Evolutionary conservation across 1,139 yeast genomes (phyloP).

Genomic region (Suzukiozyma palmioleophila): DNA sequence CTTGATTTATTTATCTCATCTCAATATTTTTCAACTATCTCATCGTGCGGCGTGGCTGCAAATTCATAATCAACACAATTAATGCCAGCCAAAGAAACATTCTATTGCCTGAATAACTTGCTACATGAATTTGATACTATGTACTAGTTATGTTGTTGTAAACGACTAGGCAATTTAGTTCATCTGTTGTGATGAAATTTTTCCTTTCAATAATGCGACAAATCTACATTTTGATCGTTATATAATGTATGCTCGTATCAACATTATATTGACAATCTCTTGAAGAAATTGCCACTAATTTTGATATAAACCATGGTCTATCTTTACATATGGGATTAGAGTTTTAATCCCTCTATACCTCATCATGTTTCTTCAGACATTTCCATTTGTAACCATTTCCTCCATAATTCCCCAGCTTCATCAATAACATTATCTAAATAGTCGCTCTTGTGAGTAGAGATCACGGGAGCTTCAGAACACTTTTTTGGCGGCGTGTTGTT

Average conservation of each 20-base stretch:
- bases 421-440: constrained; percentile 67
- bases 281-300: too few relatives aligned
- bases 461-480: constrained; percentile 33
- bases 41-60: constrained; percentile 4
- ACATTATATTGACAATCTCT: too few relatives aligned
- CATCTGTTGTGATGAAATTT: too few relatives aligned
- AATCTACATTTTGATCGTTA: too few relatives aligned
- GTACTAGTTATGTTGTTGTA: too few relatives aligned
- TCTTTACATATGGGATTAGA: neutral
- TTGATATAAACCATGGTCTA: neutral
- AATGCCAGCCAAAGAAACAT: too few relatives aligned
- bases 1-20: constrained; percentile 3
- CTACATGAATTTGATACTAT: too few relatives aligned
- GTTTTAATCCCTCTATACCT: neutral
- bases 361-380: constrained; percentile 44
- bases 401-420: constrained; percentile 87
- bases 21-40: constrained; percentile 1
- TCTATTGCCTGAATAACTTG: too few relatives aligned
- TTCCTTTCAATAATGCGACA: too few relatives aligned
- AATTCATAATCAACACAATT: too few relatives aligned
- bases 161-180: too few relatives aligned
- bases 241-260: too few relatives aligned
- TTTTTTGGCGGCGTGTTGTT: constrained; percentile 8
- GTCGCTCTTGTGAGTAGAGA: constrained; percentile 33
- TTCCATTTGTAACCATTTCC: constrained; percentile 79